phyloP scores from a whole-genome alignment of 192 early-diverging fungal genomes.

The Coemansia sp. region DNA sequence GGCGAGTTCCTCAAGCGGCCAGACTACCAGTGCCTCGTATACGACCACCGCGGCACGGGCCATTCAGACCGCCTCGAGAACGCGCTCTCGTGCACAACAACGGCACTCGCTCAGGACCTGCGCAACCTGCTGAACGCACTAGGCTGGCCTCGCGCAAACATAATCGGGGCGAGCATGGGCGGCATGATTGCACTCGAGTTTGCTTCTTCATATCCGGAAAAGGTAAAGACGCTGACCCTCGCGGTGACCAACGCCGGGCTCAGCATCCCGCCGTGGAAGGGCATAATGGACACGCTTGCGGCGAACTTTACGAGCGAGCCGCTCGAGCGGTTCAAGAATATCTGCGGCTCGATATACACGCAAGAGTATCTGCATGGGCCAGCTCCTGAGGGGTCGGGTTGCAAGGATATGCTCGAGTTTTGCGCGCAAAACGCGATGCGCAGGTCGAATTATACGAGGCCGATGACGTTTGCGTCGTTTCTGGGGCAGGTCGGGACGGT shows the following conservation, averaged over 20 bases:
- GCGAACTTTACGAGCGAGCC: slow-evolving; percentile 40
- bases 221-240: slow-evolving; percentile 51
- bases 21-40: slow-evolving; percentile 65
- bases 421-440: slow-evolving; percentile 29
- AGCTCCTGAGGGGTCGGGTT: slow-evolving; percentile 27
- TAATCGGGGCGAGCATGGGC: slow-evolving; percentile 84
- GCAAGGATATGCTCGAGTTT: slow-evolving; percentile 37
- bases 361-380: slow-evolving; percentile 32
- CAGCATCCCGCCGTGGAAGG: slow-evolving; percentile 28
- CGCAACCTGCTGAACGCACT: slow-evolving; percentile 61
- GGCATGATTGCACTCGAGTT: slow-evolving; percentile 83
- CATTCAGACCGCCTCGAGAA: slow-evolving; percentile 22
- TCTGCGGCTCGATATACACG: slow-evolving; percentile 39
- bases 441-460: slow-evolving; percentile 34
- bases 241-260: slow-evolving; percentile 44
- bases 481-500: slow-evolving; percentile 39
- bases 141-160: slow-evolving; percentile 69
- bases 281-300: slow-evolving; percentile 23
- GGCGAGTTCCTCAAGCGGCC: slow-evolving; percentile 58
- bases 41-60: slow-evolving; percentile 83
- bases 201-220: slow-evolving; percentile 54
- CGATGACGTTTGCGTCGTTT: slow-evolving; percentile 37
- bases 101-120: slow-evolving; percentile 57
- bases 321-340: slow-evolving; percentile 29
- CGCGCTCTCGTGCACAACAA: slow-evolving; percentile 9